These are phyloP conservation scores for Begonia fuchsioides DNA, from an alignment of 306 rosid genomes.

Conservation along the genomic window DNA sequence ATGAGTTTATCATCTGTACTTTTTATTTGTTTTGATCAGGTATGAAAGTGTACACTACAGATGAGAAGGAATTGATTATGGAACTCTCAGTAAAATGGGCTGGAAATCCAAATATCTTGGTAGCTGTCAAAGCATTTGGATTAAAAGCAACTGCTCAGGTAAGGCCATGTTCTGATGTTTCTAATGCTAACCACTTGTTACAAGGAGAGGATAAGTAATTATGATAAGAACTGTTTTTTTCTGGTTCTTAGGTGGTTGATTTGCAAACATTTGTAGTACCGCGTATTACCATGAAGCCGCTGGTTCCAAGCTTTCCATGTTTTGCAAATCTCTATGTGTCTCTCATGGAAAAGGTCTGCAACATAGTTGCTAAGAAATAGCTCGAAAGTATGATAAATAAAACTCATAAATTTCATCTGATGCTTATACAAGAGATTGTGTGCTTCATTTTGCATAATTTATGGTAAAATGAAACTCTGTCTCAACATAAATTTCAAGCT, in stretches of 20 bases:
- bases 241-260: conserved; percentile 54
- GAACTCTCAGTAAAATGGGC: conserved; percentile 84
- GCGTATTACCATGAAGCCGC: conserved; percentile 61
- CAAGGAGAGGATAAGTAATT: conserved; percentile 7
- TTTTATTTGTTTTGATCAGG: conserved; percentile 28
- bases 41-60: conserved; percentile 53
- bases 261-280: conserved; percentile 49
- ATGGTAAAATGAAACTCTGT: too few relatives aligned
- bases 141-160: conserved; percentile 59
- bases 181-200: conserved; percentile 10
- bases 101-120: conserved; percentile 68
- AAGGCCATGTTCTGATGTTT: conserved; percentile 1
- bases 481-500: too few relatives aligned
- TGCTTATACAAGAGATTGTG: too few relatives aligned
- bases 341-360: conserved; percentile 79
- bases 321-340: conserved; percentile 64
- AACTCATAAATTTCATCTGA: too few relatives aligned
- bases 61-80: conserved; percentile 70
- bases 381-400: too few relatives aligned
- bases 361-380: neutral
- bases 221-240: neutral
- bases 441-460: too few relatives aligned
- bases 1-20: too few relatives aligned
- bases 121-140: conserved; percentile 38
- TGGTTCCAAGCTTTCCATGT: conserved; percentile 86